Base-by-base conservation (phyloP, 345 rosid species). In the Moricandia moricandioides region DNA sequence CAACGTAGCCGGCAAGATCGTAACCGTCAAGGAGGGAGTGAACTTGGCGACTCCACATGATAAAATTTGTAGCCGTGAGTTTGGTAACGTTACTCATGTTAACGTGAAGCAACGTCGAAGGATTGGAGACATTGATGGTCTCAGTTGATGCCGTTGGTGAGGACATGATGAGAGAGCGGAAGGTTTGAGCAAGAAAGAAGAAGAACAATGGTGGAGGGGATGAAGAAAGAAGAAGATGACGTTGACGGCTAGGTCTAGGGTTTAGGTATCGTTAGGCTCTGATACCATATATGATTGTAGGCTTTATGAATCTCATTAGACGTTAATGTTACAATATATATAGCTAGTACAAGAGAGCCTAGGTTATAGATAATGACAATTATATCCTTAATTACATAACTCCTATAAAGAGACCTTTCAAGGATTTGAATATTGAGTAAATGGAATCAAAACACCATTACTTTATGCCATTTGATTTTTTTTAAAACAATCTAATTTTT, bases 341-440 rank as follows among this genome's bases (percentile, higher is more conserved):
- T 39, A 39, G 45, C 45, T 39, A 39, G 9, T 39, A 39, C 45
- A 39, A 30, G 45, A 39, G 13, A 10, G 12, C 13, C 9, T 39
- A 39, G 12, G 45, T 39, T 39, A 39, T 9, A 21, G 24, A 1
- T 21, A 21, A 21, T 21, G 24, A 21, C 24, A 21, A 21, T 21
- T 21, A 21, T 21, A 39, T 9, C 13, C 45, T 39, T 39, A 10
- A 39, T 35, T 39, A 39, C 45, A 39, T 35, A 35, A 1, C 40
- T 35, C 40, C 2, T 35, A 35, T 35, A 35, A n/a, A n/a, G n/a
- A n/a, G 35, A 57, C 45, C 31, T 29, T 27, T 6, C 6, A 74
- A 40, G 34, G 35, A 58, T 43, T 43, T 74, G 49, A 13, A 73
- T 12, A 35, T 74, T 57, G 29, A 34, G 27, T 33, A 4, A 69